These are phyloP conservation scores for Amoeboradix gromovi DNA, from an alignment of 371 early-diverging fungal species.

Conservation along the genomic window DNA sequence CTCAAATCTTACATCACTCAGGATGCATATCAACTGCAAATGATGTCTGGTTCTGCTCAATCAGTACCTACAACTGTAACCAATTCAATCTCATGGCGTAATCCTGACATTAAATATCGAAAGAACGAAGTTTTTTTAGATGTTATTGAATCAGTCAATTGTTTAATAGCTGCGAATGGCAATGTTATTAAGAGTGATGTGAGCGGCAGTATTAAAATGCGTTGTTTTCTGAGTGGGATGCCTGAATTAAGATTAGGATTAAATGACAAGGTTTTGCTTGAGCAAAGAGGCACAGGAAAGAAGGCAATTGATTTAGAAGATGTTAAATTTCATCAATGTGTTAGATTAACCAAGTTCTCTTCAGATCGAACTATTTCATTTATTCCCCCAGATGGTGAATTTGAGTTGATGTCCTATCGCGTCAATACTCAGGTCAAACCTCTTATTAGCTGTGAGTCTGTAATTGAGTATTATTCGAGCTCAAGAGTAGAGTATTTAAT, in stretches of 20 bases:
- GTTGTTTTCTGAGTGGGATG: constrained; percentile 83
- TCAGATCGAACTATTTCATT: constrained; percentile 88
- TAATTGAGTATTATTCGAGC: constrained; percentile 68
- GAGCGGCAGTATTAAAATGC: constrained; percentile 79
- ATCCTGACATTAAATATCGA: constrained; percentile 79
- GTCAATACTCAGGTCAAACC: constrained; percentile 83
- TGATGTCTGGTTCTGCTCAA: constrained; percentile 16
- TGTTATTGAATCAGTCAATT: constrained; percentile 83
- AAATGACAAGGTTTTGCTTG: constrained; percentile 93
- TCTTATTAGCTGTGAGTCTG: constrained; percentile 75
- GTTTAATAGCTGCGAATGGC: constrained; percentile 31
- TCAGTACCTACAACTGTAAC: constrained; percentile 84
- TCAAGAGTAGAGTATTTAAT: constrained; percentile 79
- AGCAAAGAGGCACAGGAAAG: constrained; percentile 59
- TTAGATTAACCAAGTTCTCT: constrained; percentile 72
- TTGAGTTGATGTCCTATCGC: constrained; percentile 94
- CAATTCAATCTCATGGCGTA: constrained; percentile 89
- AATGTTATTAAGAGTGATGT: constrained; percentile 83
- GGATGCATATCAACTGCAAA: constrained; percentile 74
- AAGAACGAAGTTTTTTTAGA: constrained; percentile 95
- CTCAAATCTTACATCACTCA: constrained; percentile 73
- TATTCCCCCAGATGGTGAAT: constrained; percentile 95
- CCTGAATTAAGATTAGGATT: constrained; percentile 88
- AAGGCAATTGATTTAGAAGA: constrained; percentile 97
- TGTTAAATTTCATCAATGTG: constrained; percentile 95